Base-by-base conservation (phyloP, 805 yeast species). In the Lipomyces spencermartinsiae region DNA sequence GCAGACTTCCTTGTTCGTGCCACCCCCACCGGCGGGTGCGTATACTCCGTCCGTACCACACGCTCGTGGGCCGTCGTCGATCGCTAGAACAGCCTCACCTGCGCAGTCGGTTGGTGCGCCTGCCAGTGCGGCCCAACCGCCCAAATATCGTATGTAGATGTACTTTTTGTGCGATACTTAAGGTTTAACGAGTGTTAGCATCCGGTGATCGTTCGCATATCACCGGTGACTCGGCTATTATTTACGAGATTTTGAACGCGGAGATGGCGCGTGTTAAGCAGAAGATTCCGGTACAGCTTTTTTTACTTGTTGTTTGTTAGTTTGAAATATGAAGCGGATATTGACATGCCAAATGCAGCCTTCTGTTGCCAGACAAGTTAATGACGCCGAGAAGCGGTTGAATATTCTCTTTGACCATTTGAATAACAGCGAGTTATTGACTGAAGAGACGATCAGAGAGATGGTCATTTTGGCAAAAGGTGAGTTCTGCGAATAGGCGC, bases 311-410 rank as follows among this genome's bases (percentile, higher is more conserved):
- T 43, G 49, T 6, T 16, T n/a, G 3, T 25, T 49, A 19, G 12
- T 3, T 14, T 16, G 22, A 1, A 22, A 49, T 4, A 3, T 49
- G 29, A 25, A 53, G 34, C 34, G 34, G 35, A 53, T 53, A 25
- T 22, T 53, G 12, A 31, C 34, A 4, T n/a, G 16, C 6, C 4
- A 25, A 2, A 25, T 53, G 87, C 54, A 63, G 63, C 55, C 63
- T 25, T 59, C 86, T 76, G 92, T 86, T 75, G 78, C 84, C 34
- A 89, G 87, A 70, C 97, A 92, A 75, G 84, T 90, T 62, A 81
- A 80, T 58, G 98, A 94, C 77, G 87, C 96, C 76, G 94, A 89
- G 73, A 89, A 90, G 81, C 87, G 98, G 78, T 80, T 95, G 66
- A 85, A 87, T 70, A 84, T 92, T 62, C 81, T 95, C 70, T 92